A percentile compares a stretch with the other conserved stretches of the same genome.
phyloP scores from a whole-genome alignment of 192 early-diverging fungal species.

The Backusella sp. region DNA sequence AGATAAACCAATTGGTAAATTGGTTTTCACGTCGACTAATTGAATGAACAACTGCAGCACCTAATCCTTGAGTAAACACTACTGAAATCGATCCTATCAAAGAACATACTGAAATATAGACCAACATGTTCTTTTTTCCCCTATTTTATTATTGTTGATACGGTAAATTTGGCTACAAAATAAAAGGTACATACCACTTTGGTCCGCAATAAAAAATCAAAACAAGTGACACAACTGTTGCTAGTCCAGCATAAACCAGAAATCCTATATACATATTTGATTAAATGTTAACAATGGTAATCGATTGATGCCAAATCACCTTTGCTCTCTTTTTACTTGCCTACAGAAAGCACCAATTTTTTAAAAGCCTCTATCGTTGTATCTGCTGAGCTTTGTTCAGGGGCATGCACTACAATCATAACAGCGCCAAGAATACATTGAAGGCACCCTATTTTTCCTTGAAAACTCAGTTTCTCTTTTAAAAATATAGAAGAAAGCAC shows the following conservation, averaged over 20 bases:
- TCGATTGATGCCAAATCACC: no score
- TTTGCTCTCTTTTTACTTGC: background rate
- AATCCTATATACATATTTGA: constrained; percentile 42
- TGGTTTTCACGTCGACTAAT: constrained; percentile 77
- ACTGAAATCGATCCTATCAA: constrained; percentile 88
- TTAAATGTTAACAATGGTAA: no score
- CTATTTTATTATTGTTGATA: background rate
- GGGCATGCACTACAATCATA: constrained; percentile 82
- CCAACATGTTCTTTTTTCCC: constrained; percentile 79
- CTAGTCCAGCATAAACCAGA: constrained; percentile 65
- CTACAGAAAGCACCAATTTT: constrained; percentile 22
- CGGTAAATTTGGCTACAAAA: no score
- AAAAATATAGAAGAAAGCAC: constrained; percentile 85
- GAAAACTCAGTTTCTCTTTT: constrained; percentile 75
- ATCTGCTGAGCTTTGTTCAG: constrained; percentile 72
- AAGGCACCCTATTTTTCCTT: constrained; percentile 87
- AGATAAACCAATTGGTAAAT: constrained; percentile 80
- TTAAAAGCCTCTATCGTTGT: constrained; percentile 76
- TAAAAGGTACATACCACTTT: constrained; percentile 29
- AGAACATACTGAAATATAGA: constrained; percentile 91
- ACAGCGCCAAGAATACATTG: constrained; percentile 85
- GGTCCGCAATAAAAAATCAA: constrained; percentile 81
- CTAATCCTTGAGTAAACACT: constrained; percentile 86
- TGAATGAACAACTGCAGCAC: constrained; percentile 84
- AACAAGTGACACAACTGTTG: constrained; percentile 53